A percentile compares a stretch with the other conserved stretches of the same genome.
phyloP scores from a whole-genome alignment of 1,284 basidiomycete genomes.

The Trichosporon sp. region DNA sequence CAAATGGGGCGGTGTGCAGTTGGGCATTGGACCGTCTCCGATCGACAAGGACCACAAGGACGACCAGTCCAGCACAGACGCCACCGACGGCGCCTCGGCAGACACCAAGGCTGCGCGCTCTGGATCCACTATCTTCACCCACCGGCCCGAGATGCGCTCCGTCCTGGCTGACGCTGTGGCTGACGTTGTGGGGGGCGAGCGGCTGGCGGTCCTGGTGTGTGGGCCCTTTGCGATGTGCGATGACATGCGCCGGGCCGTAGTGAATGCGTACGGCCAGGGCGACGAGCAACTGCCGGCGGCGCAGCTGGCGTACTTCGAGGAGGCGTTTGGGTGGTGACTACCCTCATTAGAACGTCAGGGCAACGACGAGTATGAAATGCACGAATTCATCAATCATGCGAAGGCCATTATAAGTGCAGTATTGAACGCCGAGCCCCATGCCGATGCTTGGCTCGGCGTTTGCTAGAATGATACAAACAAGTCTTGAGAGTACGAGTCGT shows the following conservation, averaged over 20 bases:
- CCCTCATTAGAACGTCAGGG: neutral
- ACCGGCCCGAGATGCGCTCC: slow-evolving; percentile 22
- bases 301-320: slow-evolving; percentile 30
- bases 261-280: slow-evolving; percentile 20
- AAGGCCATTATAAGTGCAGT: neutral
- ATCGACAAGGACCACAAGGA: no score
- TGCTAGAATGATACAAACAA: no score
- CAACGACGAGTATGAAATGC: neutral
- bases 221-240: slow-evolving; percentile 32
- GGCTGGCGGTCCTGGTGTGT: slow-evolving; percentile 28
- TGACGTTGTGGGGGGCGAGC: slow-evolving; percentile 19
- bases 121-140: neutral
- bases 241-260: slow-evolving; percentile 25
- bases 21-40: no score
- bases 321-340: slow-evolving; percentile 30
- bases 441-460: no score
- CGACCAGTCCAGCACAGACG: no score
- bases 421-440: neutral
- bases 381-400: neutral
- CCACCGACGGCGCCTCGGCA: neutral
- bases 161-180: slow-evolving; percentile 8
- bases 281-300: slow-evolving; percentile 19
- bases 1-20: no score
- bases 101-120: neutral
- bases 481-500: no score